These are phyloP conservation scores for Umbilicus rupestris DNA, from an alignment of 164 flowering plant species.

Conservation along the genomic window DNA sequence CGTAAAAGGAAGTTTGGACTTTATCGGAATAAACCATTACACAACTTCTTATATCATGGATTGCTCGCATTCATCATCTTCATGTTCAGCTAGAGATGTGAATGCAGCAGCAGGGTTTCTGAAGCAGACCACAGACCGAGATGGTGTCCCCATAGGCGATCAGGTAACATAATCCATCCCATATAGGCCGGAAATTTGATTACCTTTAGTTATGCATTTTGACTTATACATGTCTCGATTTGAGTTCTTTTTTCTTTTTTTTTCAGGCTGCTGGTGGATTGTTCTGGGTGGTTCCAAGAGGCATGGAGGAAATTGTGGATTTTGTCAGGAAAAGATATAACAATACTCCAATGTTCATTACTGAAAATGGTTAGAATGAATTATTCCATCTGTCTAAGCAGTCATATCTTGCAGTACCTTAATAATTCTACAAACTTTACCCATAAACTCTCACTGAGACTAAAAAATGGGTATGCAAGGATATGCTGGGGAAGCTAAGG, in stretches of 20 bases:
- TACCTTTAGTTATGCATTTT: neutral
- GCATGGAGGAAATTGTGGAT: slow-evolving; percentile 36
- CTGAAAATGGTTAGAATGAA: slow-evolving; percentile 47
- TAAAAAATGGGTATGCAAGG: slow-evolving; percentile 13
- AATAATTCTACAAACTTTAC: neutral
- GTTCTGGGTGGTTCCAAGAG: slow-evolving; percentile 43
- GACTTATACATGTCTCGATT: neutral
- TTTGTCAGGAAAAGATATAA: slow-evolving; percentile 40
- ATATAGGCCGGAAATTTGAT: no score
- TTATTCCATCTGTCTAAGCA: neutral
- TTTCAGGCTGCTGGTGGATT: slow-evolving; percentile 24
- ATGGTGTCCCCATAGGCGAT: slow-evolving; percentile 47
- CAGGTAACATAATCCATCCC: slow-evolving; percentile 15
- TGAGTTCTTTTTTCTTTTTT: neutral
- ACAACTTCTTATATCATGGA: slow-evolving; percentile 33
- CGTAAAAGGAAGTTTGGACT: slow-evolving; percentile 31
- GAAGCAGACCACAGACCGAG: slow-evolving; percentile 13
- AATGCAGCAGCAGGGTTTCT: slow-evolving; percentile 31
- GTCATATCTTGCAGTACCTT: neutral
- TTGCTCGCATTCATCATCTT: slow-evolving; percentile 30
- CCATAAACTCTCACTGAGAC: neutral
- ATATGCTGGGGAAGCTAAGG: slow-evolving; percentile 14
- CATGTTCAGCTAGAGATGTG: slow-evolving; percentile 18
- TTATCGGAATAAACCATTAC: slow-evolving; percentile 39
- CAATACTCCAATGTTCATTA: slow-evolving; percentile 40